These are phyloP conservation scores for Elaeagnus macrophylla DNA, from an alignment of 306 rosid species.

Conservation along the genomic window DNA sequence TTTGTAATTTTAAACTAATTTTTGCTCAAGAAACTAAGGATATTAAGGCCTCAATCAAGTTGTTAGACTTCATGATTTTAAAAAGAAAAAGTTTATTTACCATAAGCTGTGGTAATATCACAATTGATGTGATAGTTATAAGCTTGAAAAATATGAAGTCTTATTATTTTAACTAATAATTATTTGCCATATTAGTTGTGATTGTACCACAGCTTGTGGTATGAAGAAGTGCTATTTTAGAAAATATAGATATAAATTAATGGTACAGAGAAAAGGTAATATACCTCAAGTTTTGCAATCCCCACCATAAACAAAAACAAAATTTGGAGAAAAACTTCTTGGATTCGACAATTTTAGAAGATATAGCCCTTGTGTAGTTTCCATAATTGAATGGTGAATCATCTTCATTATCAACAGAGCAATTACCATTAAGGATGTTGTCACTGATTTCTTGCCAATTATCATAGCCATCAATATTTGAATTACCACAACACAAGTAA, in stretches of 20 bases:
- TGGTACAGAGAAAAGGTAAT: background rate
- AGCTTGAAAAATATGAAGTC: too few relatives aligned
- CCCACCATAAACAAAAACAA: constrained; percentile 82
- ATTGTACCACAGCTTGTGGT: background rate
- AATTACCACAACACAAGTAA: constrained; percentile 51
- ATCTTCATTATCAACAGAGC: constrained; percentile 23
- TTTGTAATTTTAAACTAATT: too few relatives aligned
- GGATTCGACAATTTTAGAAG: constrained; percentile 45
- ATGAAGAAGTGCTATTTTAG: background rate
- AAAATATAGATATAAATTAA: background rate
- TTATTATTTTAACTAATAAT: too few relatives aligned
- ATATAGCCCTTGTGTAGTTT: constrained; percentile 54
- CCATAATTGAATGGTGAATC: constrained; percentile 49
- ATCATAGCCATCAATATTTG: constrained; percentile 30
- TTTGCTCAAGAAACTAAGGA: too few relatives aligned
- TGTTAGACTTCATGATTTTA: too few relatives aligned
- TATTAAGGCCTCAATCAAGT: too few relatives aligned
- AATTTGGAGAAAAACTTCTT: constrained; percentile 48
- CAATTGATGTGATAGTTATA: too few relatives aligned
- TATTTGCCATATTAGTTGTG: background rate
- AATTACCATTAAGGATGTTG: constrained; percentile 29
- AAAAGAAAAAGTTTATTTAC: too few relatives aligned
- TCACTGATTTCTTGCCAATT: constrained; percentile 42
- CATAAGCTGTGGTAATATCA: too few relatives aligned
- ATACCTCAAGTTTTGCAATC: constrained; percentile 86